These are phyloP conservation scores for Citrus reticulata DNA, from an alignment of 345 rosid species.

Conservation along the genomic window DNA sequence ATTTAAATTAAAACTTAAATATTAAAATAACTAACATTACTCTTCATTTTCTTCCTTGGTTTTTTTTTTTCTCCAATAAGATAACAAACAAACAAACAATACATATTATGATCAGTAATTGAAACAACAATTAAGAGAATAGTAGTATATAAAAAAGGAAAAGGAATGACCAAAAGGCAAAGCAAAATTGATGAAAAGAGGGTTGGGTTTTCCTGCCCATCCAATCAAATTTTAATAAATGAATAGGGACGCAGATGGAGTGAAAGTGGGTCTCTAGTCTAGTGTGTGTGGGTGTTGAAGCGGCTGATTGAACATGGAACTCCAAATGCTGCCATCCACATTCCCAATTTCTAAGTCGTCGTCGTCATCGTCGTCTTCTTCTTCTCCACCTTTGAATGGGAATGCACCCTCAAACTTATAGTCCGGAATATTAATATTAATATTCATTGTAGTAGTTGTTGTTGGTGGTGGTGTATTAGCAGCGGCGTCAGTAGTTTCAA, in stretches of 20 bases:
- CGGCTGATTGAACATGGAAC: slow-evolving; percentile 18
- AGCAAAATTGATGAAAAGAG: background rate
- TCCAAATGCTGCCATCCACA: slow-evolving; percentile 36
- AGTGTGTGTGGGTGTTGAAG: background rate
- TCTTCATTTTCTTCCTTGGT: no score
- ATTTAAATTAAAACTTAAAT: no score
- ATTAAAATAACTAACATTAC: no score
- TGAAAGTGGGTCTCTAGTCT: background rate
- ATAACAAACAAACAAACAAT: background rate
- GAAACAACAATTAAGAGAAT: background rate
- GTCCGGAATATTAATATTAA: background rate
- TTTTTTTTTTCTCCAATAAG: no score
- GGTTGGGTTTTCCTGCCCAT: background rate
- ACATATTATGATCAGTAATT: background rate
- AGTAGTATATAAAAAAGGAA: background rate
- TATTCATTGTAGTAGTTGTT: background rate
- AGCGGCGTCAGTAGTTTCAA: background rate
- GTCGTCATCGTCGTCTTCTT: background rate
- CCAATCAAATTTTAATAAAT: background rate
- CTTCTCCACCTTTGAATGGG: background rate
- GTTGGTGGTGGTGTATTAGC: background rate
- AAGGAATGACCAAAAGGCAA: background rate
- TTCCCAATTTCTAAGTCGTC: slow-evolving; percentile 32
- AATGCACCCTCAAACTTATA: slow-evolving; percentile 31
- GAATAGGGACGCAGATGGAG: background rate